Evolutionary conservation across 2,329 filamentous ascomycete species (phyloP), one percentile per base, ranked within the genome.

Genomic region (Penicillium sp.): DNA sequence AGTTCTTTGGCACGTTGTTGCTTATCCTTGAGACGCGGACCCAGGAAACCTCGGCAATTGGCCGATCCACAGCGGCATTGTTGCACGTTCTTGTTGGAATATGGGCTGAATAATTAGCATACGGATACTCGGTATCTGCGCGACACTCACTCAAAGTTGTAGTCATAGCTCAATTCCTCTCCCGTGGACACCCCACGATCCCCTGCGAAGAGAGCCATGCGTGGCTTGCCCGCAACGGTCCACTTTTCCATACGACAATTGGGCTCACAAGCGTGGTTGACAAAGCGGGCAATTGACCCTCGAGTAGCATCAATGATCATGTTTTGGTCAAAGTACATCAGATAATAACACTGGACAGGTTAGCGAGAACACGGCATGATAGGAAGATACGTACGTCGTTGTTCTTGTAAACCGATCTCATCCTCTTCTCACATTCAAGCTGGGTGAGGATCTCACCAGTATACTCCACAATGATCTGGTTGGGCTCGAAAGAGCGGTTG

Each of bases 191-290:
- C 93, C 13, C 91, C 91, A 45, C 82, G 81, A 64, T 95, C 89
- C 31, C 93, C 93, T 11, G 94, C 94, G 71, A 99, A 99, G 1
- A 99, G 83, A 14, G 92, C 94, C 91, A 99, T 97, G 52, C 94
- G 86, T 40, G 93, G 93, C 72, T 96, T 92, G 27, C 92, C 92
- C 45, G 87, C 87, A 50, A 99, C 94, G 57, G 92, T 93, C 91
- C 92, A 96, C 73, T 97, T 97, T 67, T 96, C 91, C 92, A 99
- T 97, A 58, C 89, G 86, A 75, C 93, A 97, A 70, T 99, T 99
- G 3, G 94, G 94, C 53, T 90, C 88, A 75, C 94, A 99, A 16
- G 92, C 96, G 73, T 99, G 94, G 71, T 99, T 99, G 71, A 99
- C 92, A 72, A 99, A 99, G 52, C 94, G 89, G 67, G 94, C 93